Evolutionary conservation across 768 basidiomycete species (phyloP).

Genomic region (Auriscalpium microsporum): DNA sequence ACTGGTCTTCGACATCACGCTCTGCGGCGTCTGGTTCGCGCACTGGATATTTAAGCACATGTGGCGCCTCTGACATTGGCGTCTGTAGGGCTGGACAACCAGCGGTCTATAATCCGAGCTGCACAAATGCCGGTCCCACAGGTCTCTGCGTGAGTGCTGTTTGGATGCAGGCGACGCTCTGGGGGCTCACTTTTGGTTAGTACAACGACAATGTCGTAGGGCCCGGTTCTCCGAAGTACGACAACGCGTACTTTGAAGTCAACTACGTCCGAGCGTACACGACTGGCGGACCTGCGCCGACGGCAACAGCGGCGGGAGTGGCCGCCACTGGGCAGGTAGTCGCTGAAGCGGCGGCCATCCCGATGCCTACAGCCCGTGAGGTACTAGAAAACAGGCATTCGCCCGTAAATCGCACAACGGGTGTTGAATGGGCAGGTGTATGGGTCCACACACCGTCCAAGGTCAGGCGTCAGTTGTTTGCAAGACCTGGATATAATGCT

Average conservation of each 20-base stretch:
- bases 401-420: too few species aligned
- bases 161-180: too few species aligned
- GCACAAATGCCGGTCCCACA: slow-evolving; percentile 28
- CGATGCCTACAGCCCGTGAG: too few species aligned
- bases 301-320: slow-evolving; percentile 10
- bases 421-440: too few species aligned
- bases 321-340: too few species aligned
- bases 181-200: slow-evolving; percentile 15
- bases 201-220: slow-evolving; percentile 51
- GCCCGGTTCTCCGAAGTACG: slow-evolving; percentile 39
- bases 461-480: too few species aligned
- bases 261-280: slow-evolving; percentile 55
- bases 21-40: slow-evolving; percentile 45
- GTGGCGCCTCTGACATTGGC: background rate
- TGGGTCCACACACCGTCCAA: too few species aligned
- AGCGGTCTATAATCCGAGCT: slow-evolving; percentile 35
- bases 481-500: too few species aligned
- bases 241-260: slow-evolving; percentile 60
- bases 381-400: too few species aligned
- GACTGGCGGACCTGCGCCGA: slow-evolving; percentile 15
- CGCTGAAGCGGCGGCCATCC: too few species aligned
- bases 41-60: background rate
- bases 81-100: slow-evolving; percentile 42
- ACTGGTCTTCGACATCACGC: slow-evolving; percentile 47
- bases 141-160: slow-evolving; percentile 33